Percentiles rank a stretch among this genome's conserved stretches.
Evolutionary conservation across 2,329 filamentous ascomycete species (phyloP).

Genomic region (Aspergillus quadricinctus): DNA sequence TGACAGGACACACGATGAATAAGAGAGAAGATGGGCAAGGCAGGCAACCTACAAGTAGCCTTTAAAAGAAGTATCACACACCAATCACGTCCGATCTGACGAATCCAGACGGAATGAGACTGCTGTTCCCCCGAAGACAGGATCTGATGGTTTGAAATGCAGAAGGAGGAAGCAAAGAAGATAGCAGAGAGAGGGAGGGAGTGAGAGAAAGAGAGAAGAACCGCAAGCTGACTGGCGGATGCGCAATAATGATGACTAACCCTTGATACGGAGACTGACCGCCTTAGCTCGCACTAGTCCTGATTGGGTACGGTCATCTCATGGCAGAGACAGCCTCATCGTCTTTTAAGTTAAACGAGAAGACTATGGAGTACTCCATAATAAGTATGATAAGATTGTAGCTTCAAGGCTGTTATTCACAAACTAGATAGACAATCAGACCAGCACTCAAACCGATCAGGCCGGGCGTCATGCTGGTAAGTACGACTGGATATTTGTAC

Average conservation of each 20-base stretch:
- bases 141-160: conserved; percentile 1
- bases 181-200: neutral
- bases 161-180: neutral
- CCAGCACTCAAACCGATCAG: neutral
- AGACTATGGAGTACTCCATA: neutral
- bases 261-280: neutral
- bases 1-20: conserved; percentile 17
- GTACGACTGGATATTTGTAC: conserved; percentile 19
- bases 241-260: neutral
- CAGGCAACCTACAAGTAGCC: conserved; percentile 44
- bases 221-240: neutral
- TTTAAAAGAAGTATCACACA: conserved; percentile 16
- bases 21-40: conserved; percentile 19
- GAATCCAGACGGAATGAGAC: conserved; percentile 10
- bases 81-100: conserved; percentile 15
- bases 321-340: neutral
- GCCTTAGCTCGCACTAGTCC: neutral
- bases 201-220: neutral
- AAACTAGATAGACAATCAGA: neutral
- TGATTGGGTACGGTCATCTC: neutral
- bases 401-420: neutral
- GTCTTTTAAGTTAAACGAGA: no score
- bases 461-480: neutral
- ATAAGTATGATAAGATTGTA: neutral
- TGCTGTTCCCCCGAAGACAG: conserved; percentile 5